phyloP scores from a whole-genome alignment of 495 filamentous ascomycete genomes.

The Chaetomium fimeti region DNA sequence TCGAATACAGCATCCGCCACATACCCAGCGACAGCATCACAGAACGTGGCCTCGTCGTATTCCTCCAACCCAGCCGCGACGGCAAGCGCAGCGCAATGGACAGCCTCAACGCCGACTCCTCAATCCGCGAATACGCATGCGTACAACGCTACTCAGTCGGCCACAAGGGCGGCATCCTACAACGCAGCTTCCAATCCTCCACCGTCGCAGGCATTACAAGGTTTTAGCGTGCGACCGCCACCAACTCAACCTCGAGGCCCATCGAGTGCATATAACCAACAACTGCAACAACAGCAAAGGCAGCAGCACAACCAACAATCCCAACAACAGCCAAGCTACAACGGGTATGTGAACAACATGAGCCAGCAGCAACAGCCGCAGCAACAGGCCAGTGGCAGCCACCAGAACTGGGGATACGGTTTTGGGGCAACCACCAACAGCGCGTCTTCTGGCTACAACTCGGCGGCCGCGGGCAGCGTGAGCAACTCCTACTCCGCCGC shows the following conservation, averaged over 20 bases:
- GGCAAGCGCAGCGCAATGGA: constrained; percentile 31
- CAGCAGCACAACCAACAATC: constrained; percentile 26
- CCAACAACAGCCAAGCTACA: constrained; percentile 20
- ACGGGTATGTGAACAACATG: constrained; percentile 13
- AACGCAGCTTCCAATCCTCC: constrained; percentile 13
- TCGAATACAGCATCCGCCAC: constrained; percentile 23
- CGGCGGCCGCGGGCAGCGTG: constrained; percentile 15
- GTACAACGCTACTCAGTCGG: constrained; percentile 26
- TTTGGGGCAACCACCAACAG: constrained; percentile 17
- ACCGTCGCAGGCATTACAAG: constrained; percentile 28
- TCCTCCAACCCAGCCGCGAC: constrained; percentile 21
- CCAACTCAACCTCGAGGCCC: constrained; percentile 25
- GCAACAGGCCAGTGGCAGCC: constrained; percentile 23
- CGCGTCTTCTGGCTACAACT: constrained; percentile 25
- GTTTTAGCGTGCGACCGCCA: constrained; percentile 31
- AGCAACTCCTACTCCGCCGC: constrained; percentile 22
- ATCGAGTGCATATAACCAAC: constrained; percentile 26
- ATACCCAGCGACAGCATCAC: constrained; percentile 18
- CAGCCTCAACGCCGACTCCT: constrained; percentile 18
- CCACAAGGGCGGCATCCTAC: constrained; percentile 10
- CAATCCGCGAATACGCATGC: constrained; percentile 27
- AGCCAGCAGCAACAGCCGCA: constrained; percentile 26
- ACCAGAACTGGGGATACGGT: constrained; percentile 25
- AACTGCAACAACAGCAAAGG: constrained; percentile 30
- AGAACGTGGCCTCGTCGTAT: constrained; percentile 31